phyloP scores from a whole-genome alignment of 495 filamentous ascomycete species.

The Lophiotrema nucula region DNA sequence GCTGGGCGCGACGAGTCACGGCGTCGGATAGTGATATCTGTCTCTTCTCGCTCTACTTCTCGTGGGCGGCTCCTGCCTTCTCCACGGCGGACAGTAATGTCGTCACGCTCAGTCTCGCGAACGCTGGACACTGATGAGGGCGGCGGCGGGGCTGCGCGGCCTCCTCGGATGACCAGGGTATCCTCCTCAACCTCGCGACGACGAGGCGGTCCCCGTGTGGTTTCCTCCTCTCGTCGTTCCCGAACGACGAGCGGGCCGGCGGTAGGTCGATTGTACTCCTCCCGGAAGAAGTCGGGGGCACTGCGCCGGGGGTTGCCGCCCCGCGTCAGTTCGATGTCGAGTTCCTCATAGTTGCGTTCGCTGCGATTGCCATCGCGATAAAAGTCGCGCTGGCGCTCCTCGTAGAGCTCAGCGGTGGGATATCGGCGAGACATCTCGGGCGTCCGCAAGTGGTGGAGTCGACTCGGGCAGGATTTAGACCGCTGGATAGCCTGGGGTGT shows the following conservation, averaged over 20 bases:
- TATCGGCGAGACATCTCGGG: slow-evolving; percentile 37
- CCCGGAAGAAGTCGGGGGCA: slow-evolving; percentile 54
- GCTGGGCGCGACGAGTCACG: slow-evolving; percentile 23
- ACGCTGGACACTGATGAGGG: slow-evolving; percentile 2
- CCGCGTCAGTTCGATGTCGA: slow-evolving; percentile 40
- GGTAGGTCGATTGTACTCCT: slow-evolving; percentile 49
- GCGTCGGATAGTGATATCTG: slow-evolving; percentile 32
- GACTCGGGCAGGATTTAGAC: not conserved
- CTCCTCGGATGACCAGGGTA: slow-evolving; percentile 29
- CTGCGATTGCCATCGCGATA: slow-evolving; percentile 39
- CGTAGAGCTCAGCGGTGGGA: slow-evolving; percentile 45
- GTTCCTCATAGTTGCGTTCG: slow-evolving; percentile 40
- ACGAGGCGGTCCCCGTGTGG: slow-evolving; percentile 19
- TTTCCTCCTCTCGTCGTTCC: slow-evolving; percentile 37
- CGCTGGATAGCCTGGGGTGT: not conserved
- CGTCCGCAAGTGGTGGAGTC: not conserved
- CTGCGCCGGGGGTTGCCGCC: slow-evolving; percentile 33
- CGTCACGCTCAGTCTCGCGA: slow-evolving; percentile 43
- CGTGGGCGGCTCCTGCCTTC: slow-evolving; percentile 30
- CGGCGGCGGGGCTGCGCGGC: slow-evolving; percentile 23
- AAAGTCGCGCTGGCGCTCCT: slow-evolving; percentile 49
- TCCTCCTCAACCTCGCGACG: slow-evolving; percentile 37
- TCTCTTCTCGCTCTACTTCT: slow-evolving; percentile 37
- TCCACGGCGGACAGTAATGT: slow-evolving; percentile 38
- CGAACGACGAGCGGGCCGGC: slow-evolving; percentile 50